Evolutionary conservation across 2,329 filamentous ascomycete species (phyloP).

Genomic region (Pseudopithomyces chartarum): DNA sequence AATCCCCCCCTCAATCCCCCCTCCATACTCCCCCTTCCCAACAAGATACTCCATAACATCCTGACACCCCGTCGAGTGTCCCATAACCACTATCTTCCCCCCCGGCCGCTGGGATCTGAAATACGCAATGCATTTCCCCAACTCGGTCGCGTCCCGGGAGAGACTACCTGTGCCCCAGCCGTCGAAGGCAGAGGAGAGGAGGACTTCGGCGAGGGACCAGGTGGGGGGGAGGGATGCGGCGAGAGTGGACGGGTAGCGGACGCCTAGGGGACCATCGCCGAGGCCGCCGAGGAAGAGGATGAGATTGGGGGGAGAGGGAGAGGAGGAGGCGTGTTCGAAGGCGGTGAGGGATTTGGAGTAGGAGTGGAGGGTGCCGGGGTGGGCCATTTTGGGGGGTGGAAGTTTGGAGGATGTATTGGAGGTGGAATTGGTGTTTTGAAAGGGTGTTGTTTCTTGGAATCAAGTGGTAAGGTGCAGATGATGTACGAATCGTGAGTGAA

Average conservation of each 20-base stretch:
- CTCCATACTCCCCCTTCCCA: constrained; percentile 45
- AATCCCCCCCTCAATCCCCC: constrained; percentile 73
- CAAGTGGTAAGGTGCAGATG: too few species aligned
- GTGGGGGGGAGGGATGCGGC: constrained; percentile 53
- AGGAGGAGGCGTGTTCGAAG: constrained; percentile 49
- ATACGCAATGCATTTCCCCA: constrained; percentile 58
- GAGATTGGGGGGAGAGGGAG: constrained; percentile 54
- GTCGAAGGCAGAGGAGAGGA: constrained; percentile 58
- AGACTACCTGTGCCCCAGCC: constrained; percentile 62
- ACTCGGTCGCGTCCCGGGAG: constrained; percentile 59
- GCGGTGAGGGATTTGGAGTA: constrained; percentile 49
- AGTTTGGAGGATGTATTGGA: not conserved
- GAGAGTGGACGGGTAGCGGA: constrained; percentile 61
- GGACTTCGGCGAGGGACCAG: constrained; percentile 60
- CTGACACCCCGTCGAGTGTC: constrained; percentile 71
- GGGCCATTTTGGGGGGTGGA: constrained; percentile 27
- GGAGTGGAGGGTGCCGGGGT: constrained; percentile 48
- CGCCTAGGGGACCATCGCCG: constrained; percentile 69
- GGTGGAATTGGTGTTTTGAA: too few species aligned
- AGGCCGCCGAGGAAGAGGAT: constrained; percentile 74
- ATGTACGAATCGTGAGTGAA: not conserved
- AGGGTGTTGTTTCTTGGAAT: too few species aligned
- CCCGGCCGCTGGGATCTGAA: constrained; percentile 49
- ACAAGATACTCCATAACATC: constrained; percentile 68
- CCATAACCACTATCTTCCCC: constrained; percentile 68